Percentiles rank a stretch among this genome's conserved stretches.
phyloP scores from a whole-genome alignment of 495 filamentous ascomycete species.

The Thermothielavioides terrestris region DNA sequence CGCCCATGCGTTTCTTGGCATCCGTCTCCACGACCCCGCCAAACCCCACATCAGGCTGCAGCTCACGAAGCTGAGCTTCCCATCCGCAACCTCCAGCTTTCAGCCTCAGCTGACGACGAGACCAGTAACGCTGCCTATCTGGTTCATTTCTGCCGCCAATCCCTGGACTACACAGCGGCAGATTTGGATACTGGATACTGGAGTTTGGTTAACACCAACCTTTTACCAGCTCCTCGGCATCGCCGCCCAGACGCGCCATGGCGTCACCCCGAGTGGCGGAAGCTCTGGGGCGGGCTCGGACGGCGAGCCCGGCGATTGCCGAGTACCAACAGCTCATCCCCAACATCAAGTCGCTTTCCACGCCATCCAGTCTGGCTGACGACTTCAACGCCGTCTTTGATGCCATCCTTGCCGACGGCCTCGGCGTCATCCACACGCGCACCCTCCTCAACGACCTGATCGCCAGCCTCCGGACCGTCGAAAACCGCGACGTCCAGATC shows the following conservation, averaged over 20 bases:
- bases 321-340: conserved; percentile 60
- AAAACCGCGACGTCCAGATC: conserved; percentile 52
- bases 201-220: no score
- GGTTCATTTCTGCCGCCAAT: background rate
- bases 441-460: conserved; percentile 63
- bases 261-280: conserved; percentile 33
- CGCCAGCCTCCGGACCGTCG: conserved; percentile 45
- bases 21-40: conserved; percentile 8
- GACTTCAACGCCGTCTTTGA: conserved; percentile 64
- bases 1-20: conserved; percentile 1
- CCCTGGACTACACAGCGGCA: no score
- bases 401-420: conserved; percentile 54
- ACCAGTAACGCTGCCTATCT: no score
- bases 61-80: background rate
- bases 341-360: conserved; percentile 49
- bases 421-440: conserved; percentile 69
- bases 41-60: conserved; percentile 7
- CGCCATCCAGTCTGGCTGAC: conserved; percentile 45
- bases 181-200: no score
- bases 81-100: background rate
- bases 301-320: conserved; percentile 32
- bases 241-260: no score
- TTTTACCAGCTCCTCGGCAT: no score
- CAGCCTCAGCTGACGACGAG: no score
- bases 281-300: conserved; percentile 33